Conservation (phyloP, 2,329 filamentous ascomycete genomes). For the Dothistroma septosporum region DNA sequence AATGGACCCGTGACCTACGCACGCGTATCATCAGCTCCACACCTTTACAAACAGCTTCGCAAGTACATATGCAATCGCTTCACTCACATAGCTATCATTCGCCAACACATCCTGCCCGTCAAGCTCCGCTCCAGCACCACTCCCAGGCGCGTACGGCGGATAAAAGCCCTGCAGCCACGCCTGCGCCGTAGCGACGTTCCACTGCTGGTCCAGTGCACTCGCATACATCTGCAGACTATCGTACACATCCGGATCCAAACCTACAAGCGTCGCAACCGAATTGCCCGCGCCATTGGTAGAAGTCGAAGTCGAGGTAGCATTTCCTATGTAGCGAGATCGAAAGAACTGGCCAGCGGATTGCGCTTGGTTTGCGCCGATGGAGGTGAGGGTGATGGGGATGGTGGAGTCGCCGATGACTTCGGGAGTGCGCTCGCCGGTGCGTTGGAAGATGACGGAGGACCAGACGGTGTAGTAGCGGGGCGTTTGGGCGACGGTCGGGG, state of each 20-base stretch:
- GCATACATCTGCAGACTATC: slow-evolving; percentile 48
- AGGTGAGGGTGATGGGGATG: slow-evolving; percentile 43
- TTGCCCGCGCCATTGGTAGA: slow-evolving; percentile 17
- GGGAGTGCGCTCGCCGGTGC: slow-evolving; percentile 55
- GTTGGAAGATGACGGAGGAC: slow-evolving; percentile 52
- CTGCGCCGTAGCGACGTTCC: slow-evolving; percentile 51
- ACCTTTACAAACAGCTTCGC: background rate
- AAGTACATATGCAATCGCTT: background rate
- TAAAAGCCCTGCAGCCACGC: slow-evolving; percentile 61
- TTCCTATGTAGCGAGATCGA: slow-evolving; percentile 50
- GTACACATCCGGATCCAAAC: slow-evolving; percentile 42
- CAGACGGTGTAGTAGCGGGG: slow-evolving; percentile 36
- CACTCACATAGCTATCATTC: slow-evolving; percentile 40
- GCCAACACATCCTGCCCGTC: slow-evolving; percentile 42
- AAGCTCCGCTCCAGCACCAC: slow-evolving; percentile 28
- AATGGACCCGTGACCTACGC: slow-evolving; percentile 45
- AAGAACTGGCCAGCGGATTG: slow-evolving; percentile 49
- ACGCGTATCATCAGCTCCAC: slow-evolving; percentile 3
- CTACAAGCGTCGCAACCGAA: slow-evolving; percentile 39
- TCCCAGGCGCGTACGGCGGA: slow-evolving; percentile 43
- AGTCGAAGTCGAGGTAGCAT: slow-evolving; percentile 16
- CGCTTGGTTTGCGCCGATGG: slow-evolving; percentile 54
- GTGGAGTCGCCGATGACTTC: slow-evolving; percentile 31
- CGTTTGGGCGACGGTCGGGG: slow-evolving; percentile 18
- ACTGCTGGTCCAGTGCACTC: slow-evolving; percentile 46